Percentiles rank a stretch among this genome's conserved stretches.
These are phyloP conservation scores for Chrysochromulina tobinii DNA, from an alignment of 78 protist genomes.

Conservation along the genomic window DNA sequence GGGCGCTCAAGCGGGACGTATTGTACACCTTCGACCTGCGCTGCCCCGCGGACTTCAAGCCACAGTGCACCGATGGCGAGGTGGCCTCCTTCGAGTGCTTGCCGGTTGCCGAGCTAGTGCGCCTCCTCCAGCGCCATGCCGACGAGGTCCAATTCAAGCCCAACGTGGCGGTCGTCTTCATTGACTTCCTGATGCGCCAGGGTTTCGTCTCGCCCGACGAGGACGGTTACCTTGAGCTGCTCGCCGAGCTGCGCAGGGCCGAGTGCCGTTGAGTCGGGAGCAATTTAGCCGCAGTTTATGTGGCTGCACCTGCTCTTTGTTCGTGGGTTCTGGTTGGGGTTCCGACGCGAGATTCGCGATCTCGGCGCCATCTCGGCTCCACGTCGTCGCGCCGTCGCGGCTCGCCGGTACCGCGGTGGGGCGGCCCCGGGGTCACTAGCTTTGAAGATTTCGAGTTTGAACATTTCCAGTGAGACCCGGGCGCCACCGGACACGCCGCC, in stretches of 20 bases:
- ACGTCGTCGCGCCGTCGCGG: no score
- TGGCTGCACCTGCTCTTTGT: no score
- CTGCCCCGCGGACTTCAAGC: not conserved
- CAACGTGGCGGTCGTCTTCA: not conserved
- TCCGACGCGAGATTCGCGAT: no score
- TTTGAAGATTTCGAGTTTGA: no score
- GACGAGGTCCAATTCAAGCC: not conserved
- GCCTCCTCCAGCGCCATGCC: not conserved
- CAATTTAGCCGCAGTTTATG: no score
- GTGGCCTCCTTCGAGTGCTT: not conserved
- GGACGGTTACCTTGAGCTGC: not conserved
- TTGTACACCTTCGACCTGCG: slow-evolving; percentile 7
- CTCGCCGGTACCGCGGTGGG: no score
- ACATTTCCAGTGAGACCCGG: no score
- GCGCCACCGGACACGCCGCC: no score
- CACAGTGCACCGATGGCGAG: not conserved
- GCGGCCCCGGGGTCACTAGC: no score
- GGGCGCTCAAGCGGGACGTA: not conserved
- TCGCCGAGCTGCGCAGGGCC: not conserved
- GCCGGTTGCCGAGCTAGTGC: not conserved
- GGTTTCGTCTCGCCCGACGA: slow-evolving; percentile 10
- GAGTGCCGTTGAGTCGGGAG: no score
- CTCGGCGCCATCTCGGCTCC: no score
- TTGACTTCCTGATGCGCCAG: slow-evolving; percentile 14
- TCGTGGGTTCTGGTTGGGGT: no score